Evolutionary conservation across 257 asterid species (phyloP), one percentile per base, ranked within the genome.

Genomic region (Pogostemon cablin): DNA sequence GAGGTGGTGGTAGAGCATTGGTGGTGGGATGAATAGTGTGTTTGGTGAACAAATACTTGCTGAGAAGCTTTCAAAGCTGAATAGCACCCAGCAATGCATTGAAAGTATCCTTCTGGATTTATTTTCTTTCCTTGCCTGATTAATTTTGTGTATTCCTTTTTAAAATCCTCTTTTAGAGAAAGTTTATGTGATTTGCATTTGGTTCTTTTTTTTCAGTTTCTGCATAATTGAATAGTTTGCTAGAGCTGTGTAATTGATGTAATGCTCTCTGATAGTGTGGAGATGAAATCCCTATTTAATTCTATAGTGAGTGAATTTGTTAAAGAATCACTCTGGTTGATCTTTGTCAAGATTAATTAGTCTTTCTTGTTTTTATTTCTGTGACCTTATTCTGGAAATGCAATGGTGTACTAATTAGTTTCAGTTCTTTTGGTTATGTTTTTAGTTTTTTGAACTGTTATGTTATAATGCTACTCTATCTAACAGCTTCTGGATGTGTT

Each of bases 11-110:
- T 46, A 56, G 75, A 62, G 64, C 73, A 42, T 62, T 77, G 50
- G 72, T 48, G 74, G 65, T 72, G 92, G 84, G 84, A 92, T 92
- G 98, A 92, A 81, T 84, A 88, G 96, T 67, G 84, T 74, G 34
- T 93, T 86, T 61, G 74, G 77, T 67, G 93, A 93, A 74, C 86
- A 88, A 83, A 81, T 88, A 41, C 92, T 93, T 62, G 88, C 88
- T 42, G 98, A 93, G 54, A 90, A 93, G 96, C 96, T 93, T 69
- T 83, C 97, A 0, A 93, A 88, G 90, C 93, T 93, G 81, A 87
- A 83, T 72, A 87, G 81, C 85, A 83, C 92, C 67, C 98, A 93
- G 73, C 98, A 93, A 81, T 90, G 98, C 81, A 93, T 93, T 59
- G 97, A 90, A 63, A 90, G 98, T 93, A 93, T 84, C 90, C 83